Evolutionary conservation across 2,329 filamentous ascomycete genomes (phyloP).

Genomic region (Aspergillus pseudoviridinutans): DNA sequence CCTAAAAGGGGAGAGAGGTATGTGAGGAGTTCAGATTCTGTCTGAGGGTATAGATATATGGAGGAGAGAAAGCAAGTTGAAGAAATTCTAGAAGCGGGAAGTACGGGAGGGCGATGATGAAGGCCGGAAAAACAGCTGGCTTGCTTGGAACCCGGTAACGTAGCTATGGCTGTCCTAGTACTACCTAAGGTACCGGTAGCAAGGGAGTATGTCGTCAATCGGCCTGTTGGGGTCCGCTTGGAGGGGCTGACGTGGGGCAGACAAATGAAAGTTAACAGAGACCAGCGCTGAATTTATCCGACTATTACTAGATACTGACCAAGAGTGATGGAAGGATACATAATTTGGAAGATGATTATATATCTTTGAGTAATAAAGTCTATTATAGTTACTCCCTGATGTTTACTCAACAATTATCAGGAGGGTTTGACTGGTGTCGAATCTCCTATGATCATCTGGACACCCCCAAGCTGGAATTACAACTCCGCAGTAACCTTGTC

Average conservation of each 20-base stretch:
- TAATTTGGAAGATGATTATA: neutral
- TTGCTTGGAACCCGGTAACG: neutral
- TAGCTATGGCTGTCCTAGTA: neutral
- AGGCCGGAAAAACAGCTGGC: conserved; percentile 2
- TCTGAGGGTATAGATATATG: neutral
- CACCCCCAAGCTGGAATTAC: neutral
- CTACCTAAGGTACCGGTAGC: no score
- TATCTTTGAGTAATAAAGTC: no score
- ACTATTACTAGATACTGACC: neutral
- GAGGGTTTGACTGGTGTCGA: neutral
- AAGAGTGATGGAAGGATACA: neutral
- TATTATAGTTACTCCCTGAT: no score
- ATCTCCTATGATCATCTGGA: neutral
- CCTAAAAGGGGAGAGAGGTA: conserved; percentile 6
- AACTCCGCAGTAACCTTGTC: neutral
- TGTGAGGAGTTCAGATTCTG: conserved; percentile 1
- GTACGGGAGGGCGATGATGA: conserved; percentile 6
- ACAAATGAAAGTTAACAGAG: neutral
- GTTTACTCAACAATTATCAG: neutral
- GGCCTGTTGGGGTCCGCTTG: conserved; percentile 26
- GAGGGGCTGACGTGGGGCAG: conserved; percentile 26
- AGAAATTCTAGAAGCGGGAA: conserved; percentile 6
- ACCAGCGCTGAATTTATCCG: neutral
- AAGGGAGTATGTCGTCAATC: conserved; percentile 18
- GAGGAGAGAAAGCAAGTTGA: conserved; percentile 6